phyloP scores from a whole-genome alignment of 495 filamentous ascomycete species.

The Gamarada debralockiae region DNA sequence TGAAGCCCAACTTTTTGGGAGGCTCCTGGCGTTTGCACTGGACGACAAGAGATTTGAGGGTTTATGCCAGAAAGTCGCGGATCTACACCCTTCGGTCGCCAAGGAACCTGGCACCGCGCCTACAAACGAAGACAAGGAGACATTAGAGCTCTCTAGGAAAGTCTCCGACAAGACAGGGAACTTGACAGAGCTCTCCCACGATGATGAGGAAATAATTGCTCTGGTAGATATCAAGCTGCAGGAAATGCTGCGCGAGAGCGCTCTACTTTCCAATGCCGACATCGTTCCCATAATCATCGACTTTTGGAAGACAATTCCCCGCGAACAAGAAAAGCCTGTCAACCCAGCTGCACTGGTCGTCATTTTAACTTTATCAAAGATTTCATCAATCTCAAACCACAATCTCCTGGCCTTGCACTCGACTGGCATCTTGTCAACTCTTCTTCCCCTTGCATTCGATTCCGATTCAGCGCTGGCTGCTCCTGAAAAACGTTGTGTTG shows the following conservation, averaged over 20 bases:
- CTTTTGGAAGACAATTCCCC: constrained; percentile 60
- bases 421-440: constrained; percentile 68
- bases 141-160: background rate
- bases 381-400: constrained; percentile 57
- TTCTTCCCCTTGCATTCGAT: constrained; percentile 66
- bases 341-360: constrained; percentile 55
- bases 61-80: constrained; percentile 18
- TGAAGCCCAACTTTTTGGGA: constrained; percentile 75
- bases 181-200: background rate
- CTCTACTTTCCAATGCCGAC: constrained; percentile 58
- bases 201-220: constrained; percentile 15
- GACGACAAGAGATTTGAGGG: constrained; percentile 65
- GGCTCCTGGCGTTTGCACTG: constrained; percentile 76
- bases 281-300: constrained; percentile 59
- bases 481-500: constrained; percentile 52
- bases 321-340: constrained; percentile 34
- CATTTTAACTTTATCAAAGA: constrained; percentile 48
- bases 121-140: background rate
- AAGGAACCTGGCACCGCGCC: background rate
- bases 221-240: constrained; percentile 36
- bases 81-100: constrained; percentile 2
- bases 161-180: background rate
- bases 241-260: constrained; percentile 47
- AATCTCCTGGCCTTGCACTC: constrained; percentile 76
- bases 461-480: constrained; percentile 38